Conservation (phyloP, 139 green algal species). For the Prasinococcaceae sp. region DNA sequence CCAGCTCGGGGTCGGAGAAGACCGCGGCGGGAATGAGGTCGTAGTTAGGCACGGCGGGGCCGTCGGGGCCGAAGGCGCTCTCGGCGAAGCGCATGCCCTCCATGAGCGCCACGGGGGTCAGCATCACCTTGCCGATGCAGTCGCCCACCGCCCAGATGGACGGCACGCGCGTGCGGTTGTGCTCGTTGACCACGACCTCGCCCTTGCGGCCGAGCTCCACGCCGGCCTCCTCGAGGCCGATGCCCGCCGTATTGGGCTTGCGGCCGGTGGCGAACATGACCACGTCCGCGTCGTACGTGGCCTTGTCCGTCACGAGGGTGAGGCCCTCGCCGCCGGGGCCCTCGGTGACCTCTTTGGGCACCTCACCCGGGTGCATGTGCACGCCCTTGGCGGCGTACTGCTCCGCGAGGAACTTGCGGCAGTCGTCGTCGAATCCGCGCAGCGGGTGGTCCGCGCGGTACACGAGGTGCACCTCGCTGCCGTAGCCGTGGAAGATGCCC, state of each 20-base stretch:
- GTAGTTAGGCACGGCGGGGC: not conserved
- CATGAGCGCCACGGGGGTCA: slow-evolving; percentile 24
- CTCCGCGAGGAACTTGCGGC: slow-evolving; percentile 25
- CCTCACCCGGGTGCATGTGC: slow-evolving; percentile 33
- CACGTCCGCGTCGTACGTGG: slow-evolving; percentile 26
- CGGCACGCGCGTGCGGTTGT: slow-evolving; percentile 56
- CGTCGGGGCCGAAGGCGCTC: not conserved
- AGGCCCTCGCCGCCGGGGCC: slow-evolving; percentile 1
- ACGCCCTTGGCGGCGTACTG: slow-evolving; percentile 35
- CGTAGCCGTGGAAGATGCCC: slow-evolving; percentile 78
- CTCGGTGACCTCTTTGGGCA: not conserved
- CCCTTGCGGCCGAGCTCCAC: slow-evolving; percentile 27
- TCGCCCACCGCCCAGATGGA: slow-evolving; percentile 88
- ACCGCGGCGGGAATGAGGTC: slow-evolving; percentile 34
- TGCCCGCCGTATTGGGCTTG: slow-evolving; percentile 40
- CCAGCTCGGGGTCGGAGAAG: slow-evolving; percentile 74
- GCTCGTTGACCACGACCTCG: slow-evolving; percentile 69
- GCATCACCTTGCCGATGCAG: slow-evolving; percentile 60
- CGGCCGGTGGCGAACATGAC: slow-evolving; percentile 65
- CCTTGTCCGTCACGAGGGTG: not conserved
- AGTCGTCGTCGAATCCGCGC: slow-evolving; percentile 51
- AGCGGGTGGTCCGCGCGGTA: slow-evolving; percentile 32
- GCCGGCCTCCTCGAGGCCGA: slow-evolving; percentile 16
- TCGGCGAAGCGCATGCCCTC: slow-evolving; percentile 52
- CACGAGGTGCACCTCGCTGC: slow-evolving; percentile 59